phyloP scores from a whole-genome alignment of 1,284 basidiomycete genomes.

The Stygiomarasmius scandens region DNA sequence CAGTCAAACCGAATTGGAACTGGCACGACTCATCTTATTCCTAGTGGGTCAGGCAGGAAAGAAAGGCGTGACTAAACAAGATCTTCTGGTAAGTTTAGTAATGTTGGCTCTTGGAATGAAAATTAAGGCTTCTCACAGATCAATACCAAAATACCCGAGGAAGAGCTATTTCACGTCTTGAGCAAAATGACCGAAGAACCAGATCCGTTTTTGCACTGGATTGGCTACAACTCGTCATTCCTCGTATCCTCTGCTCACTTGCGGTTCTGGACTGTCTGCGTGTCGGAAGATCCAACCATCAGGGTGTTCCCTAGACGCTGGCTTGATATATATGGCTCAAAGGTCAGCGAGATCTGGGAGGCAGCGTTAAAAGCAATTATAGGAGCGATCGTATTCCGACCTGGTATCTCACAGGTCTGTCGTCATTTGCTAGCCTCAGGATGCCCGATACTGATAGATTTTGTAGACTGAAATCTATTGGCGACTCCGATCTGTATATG shows the following conservation, averaged over 20 bases:
- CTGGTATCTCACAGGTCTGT: conserved; percentile 75
- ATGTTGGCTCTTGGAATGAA: background rate
- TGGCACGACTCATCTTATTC: conserved; percentile 43
- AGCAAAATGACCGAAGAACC: conserved; percentile 47
- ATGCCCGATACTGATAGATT: conserved; percentile 10
- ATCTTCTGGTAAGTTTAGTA: conserved; percentile 51
- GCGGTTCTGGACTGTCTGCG: conserved; percentile 59
- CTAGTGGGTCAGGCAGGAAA: conserved; percentile 42
- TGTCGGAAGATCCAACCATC: conserved; percentile 47
- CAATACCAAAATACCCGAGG: conserved; percentile 23
- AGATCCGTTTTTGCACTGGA: conserved; percentile 66
- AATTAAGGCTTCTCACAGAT: conserved; percentile 20
- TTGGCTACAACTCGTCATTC: conserved; percentile 62
- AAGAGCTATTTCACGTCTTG: conserved; percentile 35
- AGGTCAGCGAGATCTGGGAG: conserved; percentile 67
- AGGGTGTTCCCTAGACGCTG: conserved; percentile 71
- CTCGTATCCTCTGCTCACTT: conserved; percentile 58
- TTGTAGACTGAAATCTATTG: conserved; percentile 66
- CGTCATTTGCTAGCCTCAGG: background rate
- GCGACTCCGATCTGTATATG: conserved; percentile 68
- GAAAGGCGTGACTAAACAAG: conserved; percentile 49
- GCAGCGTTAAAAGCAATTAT: conserved; percentile 69
- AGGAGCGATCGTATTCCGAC: conserved; percentile 65
- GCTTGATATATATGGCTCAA: conserved; percentile 71
- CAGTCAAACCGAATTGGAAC: conserved; percentile 34